phyloP scores from a whole-genome alignment of 2,329 filamentous ascomycete species.

The Fusarium subtropicale region DNA sequence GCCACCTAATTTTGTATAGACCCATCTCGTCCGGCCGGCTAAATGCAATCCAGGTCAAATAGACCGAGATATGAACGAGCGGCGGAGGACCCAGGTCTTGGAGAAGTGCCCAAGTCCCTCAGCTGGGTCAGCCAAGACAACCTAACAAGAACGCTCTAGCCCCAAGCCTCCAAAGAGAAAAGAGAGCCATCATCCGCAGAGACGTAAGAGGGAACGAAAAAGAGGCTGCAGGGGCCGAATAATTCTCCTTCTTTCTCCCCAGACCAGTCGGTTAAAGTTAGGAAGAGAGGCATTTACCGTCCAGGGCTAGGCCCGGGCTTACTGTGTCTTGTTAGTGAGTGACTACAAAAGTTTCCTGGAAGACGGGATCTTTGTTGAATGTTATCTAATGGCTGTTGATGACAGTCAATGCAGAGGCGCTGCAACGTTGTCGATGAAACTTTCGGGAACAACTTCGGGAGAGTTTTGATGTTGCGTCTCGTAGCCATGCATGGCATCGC shows the following conservation, averaged over 20 bases:
- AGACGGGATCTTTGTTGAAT: neutral
- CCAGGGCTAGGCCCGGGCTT: constrained; percentile 19
- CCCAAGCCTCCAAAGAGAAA: constrained; percentile 22
- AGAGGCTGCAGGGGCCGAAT: constrained; percentile 19
- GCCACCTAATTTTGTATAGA: constrained; percentile 23
- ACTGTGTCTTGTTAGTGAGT: constrained; percentile 25
- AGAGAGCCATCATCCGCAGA: neutral
- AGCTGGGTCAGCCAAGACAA: constrained; percentile 22
- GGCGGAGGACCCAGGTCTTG: constrained; percentile 42
- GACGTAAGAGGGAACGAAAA: neutral
- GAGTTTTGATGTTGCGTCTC: constrained; percentile 9
- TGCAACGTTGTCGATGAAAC: constrained; percentile 30
- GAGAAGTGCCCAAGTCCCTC: constrained; percentile 29
- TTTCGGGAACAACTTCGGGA: constrained; percentile 17
- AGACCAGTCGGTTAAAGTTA: neutral
- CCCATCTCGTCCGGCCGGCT: constrained; percentile 42
- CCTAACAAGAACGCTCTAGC: constrained; percentile 37
- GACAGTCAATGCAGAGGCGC: constrained; percentile 7
- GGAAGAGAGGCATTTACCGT: constrained; percentile 23
- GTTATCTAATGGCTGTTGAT: neutral
- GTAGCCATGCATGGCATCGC: constrained; percentile 7
- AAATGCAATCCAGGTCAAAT: constrained; percentile 41
- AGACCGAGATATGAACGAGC: constrained; percentile 45
- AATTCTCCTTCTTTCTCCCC: neutral
- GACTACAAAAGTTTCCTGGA: constrained; percentile 10